phyloP scores from a whole-genome alignment of 176 grass and related monocot genomes.

The Hordeum marinum region DNA sequence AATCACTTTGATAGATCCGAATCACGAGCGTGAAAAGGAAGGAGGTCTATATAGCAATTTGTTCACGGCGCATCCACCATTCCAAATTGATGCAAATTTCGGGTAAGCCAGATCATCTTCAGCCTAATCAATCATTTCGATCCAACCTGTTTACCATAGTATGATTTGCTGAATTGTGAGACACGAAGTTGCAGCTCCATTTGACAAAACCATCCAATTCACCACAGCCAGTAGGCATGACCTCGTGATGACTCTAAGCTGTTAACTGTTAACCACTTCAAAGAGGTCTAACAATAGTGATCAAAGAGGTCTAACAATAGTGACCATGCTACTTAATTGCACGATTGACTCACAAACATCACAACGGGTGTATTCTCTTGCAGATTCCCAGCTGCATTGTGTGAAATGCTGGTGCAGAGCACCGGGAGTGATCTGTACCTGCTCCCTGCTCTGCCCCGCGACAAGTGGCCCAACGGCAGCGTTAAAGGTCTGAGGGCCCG shows the following conservation, averaged over 20 bases:
- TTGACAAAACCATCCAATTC: background rate
- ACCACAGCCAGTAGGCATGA: background rate
- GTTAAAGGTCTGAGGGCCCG: slow-evolving; percentile 78
- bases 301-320: background rate
- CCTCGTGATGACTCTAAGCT: background rate
- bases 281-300: background rate
- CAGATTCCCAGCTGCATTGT: slow-evolving; percentile 80
- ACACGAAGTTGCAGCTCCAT: background rate
- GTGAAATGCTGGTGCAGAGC: slow-evolving; percentile 85
- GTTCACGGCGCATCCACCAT: slow-evolving; percentile 91
- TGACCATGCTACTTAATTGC: background rate
- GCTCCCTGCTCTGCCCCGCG: slow-evolving; percentile 60
- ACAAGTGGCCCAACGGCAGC: slow-evolving; percentile 78
- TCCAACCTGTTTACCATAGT: background rate
- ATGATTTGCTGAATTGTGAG: background rate
- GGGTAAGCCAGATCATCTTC: slow-evolving; percentile 47
- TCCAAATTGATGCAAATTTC: slow-evolving; percentile 98
- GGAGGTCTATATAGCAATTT: slow-evolving; percentile 97
- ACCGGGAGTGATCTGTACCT: slow-evolving; percentile 62
- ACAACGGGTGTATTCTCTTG: slow-evolving; percentile 11
- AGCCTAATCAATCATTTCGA: background rate
- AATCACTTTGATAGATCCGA: slow-evolving; percentile 76
- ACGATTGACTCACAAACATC: background rate
- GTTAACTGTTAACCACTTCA: background rate
- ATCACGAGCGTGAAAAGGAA: slow-evolving; percentile 57